phyloP scores from a whole-genome alignment of 345 rosid species.

The Iberis pinnata region DNA sequence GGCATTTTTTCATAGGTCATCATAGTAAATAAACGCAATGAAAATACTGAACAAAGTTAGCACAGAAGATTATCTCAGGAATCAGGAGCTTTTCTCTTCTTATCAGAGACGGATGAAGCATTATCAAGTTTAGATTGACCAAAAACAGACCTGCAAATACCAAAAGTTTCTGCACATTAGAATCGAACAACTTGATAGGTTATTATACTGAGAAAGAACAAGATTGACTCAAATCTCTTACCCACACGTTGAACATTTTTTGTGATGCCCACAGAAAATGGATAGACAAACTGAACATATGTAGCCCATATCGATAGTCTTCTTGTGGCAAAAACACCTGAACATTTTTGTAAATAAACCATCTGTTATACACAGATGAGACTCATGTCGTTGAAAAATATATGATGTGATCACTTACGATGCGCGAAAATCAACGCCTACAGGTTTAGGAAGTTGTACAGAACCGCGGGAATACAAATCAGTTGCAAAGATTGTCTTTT shows the following conservation, averaged over 20 bases:
- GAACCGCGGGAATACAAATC: constrained; percentile 76
- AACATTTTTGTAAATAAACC: constrained; percentile 20
- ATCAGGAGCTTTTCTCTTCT: constrained; percentile 70
- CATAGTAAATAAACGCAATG: background rate
- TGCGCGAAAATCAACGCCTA: constrained; percentile 89
- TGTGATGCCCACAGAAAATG: constrained; percentile 87
- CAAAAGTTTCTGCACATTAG: background rate
- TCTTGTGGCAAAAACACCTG: constrained; percentile 97
- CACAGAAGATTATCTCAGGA: constrained; percentile 19
- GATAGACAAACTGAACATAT: constrained; percentile 92
- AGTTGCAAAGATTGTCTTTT: constrained; percentile 82
- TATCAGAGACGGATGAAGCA: constrained; percentile 40
- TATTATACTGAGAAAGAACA: constrained; percentile 3
- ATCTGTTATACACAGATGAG: background rate
- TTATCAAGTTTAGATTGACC: constrained; percentile 65
- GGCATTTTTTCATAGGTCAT: no score
- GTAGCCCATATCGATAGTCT: constrained; percentile 90
- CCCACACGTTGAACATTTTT: constrained; percentile 93
- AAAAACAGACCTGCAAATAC: constrained; percentile 58
- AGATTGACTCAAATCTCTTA: constrained; percentile 28
- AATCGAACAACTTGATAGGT: constrained; percentile 6
- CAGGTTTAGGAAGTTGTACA: constrained; percentile 87
- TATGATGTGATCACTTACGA: constrained; percentile 47
- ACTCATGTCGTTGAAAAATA: background rate
- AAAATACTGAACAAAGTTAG: background rate